phyloP scores from a whole-genome alignment of 176 grass and related monocot species.

The Bothriochloa decipiens region DNA sequence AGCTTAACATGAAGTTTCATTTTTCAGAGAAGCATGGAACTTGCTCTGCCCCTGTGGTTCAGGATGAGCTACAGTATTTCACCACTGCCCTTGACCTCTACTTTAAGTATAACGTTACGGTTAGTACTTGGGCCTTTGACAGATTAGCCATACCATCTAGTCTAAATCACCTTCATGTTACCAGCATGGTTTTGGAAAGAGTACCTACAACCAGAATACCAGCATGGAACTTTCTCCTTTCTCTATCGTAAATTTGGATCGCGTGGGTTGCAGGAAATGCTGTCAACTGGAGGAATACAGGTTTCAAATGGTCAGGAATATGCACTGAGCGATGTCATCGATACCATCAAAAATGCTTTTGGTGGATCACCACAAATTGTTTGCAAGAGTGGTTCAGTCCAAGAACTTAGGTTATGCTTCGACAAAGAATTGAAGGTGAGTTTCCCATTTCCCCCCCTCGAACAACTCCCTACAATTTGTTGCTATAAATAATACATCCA shows the following conservation, averaged over 20 bases:
- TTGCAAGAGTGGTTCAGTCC: conserved; percentile 70
- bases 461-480: conserved; percentile 19
- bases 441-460: conserved; percentile 1
- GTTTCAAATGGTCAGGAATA: conserved; percentile 60
- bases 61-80: conserved; percentile 54
- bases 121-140: conserved; percentile 17
- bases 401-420: conserved; percentile 93
- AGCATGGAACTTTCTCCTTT: neutral
- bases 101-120: conserved; percentile 54
- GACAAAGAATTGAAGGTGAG: conserved; percentile 88
- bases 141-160: neutral
- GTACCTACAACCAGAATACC: neutral
- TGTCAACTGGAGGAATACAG: conserved; percentile 53
- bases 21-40: conserved; percentile 63
- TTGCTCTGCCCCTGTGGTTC: conserved; percentile 52
- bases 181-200: neutral
- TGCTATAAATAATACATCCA: neutral
- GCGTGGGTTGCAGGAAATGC: conserved; percentile 57
- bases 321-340: conserved; percentile 57
- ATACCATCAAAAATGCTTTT: conserved; percentile 65
- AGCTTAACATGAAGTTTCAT: neutral
- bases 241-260: conserved; percentile 8
- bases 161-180: neutral
- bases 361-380: conserved; percentile 66
- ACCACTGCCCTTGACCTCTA: conserved; percentile 45